Evolutionary conservation across 257 asterid species (phyloP).

Genomic region (Petrea volubilis): DNA sequence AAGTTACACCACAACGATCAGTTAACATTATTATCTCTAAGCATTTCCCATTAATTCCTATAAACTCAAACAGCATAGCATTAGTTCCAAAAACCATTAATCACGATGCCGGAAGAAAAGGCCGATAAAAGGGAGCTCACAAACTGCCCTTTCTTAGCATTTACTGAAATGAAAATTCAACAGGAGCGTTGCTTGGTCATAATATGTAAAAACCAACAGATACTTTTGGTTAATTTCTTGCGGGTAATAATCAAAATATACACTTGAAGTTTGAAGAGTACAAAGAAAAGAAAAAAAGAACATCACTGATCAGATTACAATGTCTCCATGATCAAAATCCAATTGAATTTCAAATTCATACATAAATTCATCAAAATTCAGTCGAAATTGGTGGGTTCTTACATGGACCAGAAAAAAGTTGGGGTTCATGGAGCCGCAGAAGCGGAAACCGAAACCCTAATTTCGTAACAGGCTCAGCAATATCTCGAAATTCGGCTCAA

Average conservation of each 20-base stretch:
- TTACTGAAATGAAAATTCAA: not conserved
- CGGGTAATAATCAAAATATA: no score
- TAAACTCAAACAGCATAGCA: slow-evolving; percentile 1
- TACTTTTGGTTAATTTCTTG: not conserved
- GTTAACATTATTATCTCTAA: not conserved
- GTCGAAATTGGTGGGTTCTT: not conserved
- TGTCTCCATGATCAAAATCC: not conserved
- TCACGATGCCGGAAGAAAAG: not conserved
- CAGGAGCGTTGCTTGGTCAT: not conserved
- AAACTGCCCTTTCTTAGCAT: not conserved
- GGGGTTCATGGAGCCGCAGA: slow-evolving; percentile 1
- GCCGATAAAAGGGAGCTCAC: not conserved
- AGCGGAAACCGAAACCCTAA: slow-evolving; percentile 46
- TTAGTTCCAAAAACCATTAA: not conserved
- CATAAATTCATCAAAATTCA: not conserved
- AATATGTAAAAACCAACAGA: not conserved
- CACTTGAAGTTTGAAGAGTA: no score
- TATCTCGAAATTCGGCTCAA: slow-evolving; percentile 11
- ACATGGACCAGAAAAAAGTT: slow-evolving; percentile 2
- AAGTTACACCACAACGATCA: not conserved
- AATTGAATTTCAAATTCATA: not conserved
- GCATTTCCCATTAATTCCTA: not conserved
- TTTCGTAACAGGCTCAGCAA: slow-evolving; percentile 8
- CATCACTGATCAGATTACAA: not conserved
- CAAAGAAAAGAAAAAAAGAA: not conserved